A percentile compares a stretch with the other conserved stretches of the same genome.
Evolutionary conservation across 345 rosid species (phyloP).

Genomic region (Salix exigua): DNA sequence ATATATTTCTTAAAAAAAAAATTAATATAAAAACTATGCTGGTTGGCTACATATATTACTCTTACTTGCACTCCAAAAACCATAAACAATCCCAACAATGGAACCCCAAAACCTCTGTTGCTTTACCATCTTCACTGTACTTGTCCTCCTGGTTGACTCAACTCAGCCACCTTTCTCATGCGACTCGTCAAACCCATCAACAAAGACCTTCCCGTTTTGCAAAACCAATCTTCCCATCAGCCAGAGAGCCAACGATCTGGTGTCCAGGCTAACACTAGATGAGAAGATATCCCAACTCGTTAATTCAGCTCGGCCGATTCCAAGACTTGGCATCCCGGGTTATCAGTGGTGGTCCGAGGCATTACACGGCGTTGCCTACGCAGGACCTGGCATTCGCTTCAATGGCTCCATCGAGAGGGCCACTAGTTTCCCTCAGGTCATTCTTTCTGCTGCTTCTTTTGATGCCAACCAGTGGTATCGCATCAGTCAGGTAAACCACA

Average conservation of each 20-base stretch:
- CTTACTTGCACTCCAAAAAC: background rate
- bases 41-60: no score
- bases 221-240: slow-evolving; percentile 46
- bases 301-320: slow-evolving; percentile 61
- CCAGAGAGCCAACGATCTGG: slow-evolving; percentile 62
- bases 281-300: slow-evolving; percentile 83
- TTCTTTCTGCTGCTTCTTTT: slow-evolving; percentile 75
- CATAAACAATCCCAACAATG: background rate
- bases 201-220: slow-evolving; percentile 41
- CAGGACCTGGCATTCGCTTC: slow-evolving; percentile 66
- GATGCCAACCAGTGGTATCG: slow-evolving; percentile 69
- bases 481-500: slow-evolving; percentile 57
- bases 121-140: background rate
- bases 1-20: no score
- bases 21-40: no score
- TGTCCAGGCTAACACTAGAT: slow-evolving; percentile 61
- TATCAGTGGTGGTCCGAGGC: slow-evolving; percentile 98
- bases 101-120: background rate
- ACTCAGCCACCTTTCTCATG: slow-evolving; percentile 22
- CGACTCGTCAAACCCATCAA: slow-evolving; percentile 18
- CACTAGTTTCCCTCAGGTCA: slow-evolving; percentile 90
- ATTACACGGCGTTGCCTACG: slow-evolving; percentile 66
- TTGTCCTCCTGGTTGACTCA: slow-evolving; percentile 3
- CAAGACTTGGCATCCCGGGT: slow-evolving; percentile 67
- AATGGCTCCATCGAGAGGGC: slow-evolving; percentile 54